Base-by-base conservation (phyloP, 2,329 filamentous ascomycete genomes). In the Colletotrichum sublineola region DNA sequence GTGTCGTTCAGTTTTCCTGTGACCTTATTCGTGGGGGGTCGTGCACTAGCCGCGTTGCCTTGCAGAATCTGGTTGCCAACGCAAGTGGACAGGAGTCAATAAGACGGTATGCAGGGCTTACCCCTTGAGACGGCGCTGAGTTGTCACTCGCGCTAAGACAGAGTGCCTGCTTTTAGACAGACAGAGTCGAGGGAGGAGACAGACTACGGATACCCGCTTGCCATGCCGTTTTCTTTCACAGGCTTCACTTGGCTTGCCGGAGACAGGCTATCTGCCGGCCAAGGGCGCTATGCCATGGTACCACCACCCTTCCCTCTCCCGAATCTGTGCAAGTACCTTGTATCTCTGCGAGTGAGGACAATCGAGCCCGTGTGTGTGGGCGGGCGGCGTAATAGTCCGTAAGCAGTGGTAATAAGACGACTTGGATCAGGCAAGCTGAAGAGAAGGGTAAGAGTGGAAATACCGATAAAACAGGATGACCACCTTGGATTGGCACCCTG, bases 41-140 rank as follows among this genome's bases (percentile, higher is more conserved):
- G 18, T 36, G 36, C 48, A 38, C 56, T 61, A 62, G 67, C 56
- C 61, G 68, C 67, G 57, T 71, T 68, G 56, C 68, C 63, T 67
- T 71, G 68, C 68, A 71, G 68, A 70, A 40, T 64, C 40, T 56
- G 62, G 62, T 64, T 64, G 62, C 62, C 40, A 64, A 36, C 50
- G 18, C 48, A 33, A 64, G 50, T 53, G 48, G 61, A 38, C 46
- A 31, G 46, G 33, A 53, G 61, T 56, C 38, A 42, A 64, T 50
- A 5, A 5, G 48, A 53, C 48, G 61, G 61, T 38, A 63, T 64
- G 62, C 62, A 64, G 62, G 62, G 62, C 62, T 11, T 64, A 61
- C 50, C 50, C 62, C 50, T 44, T 36, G 62, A 64, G 62, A 56
- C 40, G 62, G 38, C 40, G 62, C 48, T 64, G 62, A 53, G 62